These are phyloP conservation scores for Aspergillus aculeatus DNA, from an alignment of 2,329 filamentous ascomycete species.

Conservation along the genomic window DNA sequence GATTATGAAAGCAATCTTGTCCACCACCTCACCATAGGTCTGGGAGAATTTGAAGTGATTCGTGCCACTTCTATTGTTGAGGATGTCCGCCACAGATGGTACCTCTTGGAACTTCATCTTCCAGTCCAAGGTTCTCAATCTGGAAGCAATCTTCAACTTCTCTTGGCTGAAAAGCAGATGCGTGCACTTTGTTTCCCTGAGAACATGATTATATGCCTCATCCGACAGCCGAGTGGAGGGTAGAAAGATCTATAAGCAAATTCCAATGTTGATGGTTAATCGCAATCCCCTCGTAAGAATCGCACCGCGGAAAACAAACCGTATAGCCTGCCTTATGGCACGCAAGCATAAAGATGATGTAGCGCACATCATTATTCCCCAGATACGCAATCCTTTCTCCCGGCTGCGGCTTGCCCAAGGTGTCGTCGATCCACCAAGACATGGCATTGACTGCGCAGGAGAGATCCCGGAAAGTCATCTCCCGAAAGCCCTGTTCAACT, in stretches of 20 bases:
- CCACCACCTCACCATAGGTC: slow-evolving; percentile 23
- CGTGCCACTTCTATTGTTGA: slow-evolving; percentile 3
- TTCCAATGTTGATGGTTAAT: too few relatives aligned
- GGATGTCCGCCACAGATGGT: not conserved
- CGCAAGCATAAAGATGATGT: slow-evolving; percentile 21
- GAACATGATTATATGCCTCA: not conserved
- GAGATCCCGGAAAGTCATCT: slow-evolving; percentile 18
- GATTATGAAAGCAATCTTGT: slow-evolving; percentile 26
- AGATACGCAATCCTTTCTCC: slow-evolving; percentile 23
- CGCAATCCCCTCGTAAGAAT: too few relatives aligned
- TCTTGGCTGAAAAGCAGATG: not conserved
- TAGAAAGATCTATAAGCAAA: not conserved
- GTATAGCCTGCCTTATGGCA: not conserved
- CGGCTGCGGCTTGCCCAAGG: too few relatives aligned
- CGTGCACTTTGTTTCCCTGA: not conserved
- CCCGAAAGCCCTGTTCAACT: slow-evolving; percentile 18
- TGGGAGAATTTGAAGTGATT: slow-evolving; percentile 20
- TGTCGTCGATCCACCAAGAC: slow-evolving; percentile 15
- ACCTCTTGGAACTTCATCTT: not conserved
- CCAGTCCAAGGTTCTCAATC: not conserved
- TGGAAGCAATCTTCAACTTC: not conserved
- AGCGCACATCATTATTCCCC: slow-evolving; percentile 25
- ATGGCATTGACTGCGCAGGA: slow-evolving; percentile 19
- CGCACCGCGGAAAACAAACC: not conserved
- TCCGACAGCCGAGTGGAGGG: slow-evolving; percentile 1